Conservation (phyloP, 1,139 yeast genomes). For the Debaryomycetaceae sp. region DNA sequence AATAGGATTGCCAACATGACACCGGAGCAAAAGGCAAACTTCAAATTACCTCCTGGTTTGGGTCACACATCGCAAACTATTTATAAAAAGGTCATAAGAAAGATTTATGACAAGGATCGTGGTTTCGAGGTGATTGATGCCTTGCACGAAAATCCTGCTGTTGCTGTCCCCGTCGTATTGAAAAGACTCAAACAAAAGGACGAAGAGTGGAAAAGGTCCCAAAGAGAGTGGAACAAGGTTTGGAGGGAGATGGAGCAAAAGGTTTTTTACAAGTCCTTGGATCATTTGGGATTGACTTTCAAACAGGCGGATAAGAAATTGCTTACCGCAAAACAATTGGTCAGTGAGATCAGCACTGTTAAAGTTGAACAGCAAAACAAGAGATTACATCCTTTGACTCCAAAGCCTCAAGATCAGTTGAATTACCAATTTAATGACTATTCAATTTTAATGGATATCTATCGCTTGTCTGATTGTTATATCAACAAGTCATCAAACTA, state of each 20-base stretch:
- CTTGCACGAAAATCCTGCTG: slow-evolving; percentile 88
- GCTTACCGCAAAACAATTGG: slow-evolving; percentile 82
- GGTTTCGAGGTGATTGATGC: slow-evolving; percentile 97
- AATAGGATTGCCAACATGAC: slow-evolving; percentile 93
- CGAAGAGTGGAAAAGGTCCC: slow-evolving; percentile 98
- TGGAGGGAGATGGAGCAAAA: slow-evolving; percentile 99
- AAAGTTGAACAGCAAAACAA: slow-evolving; percentile 81
- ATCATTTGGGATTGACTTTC: slow-evolving; percentile 92
- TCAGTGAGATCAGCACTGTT: slow-evolving; percentile 88
- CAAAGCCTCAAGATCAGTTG: slow-evolving; percentile 80
- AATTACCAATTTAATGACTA: slow-evolving; percentile 63
- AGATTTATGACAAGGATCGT: slow-evolving; percentile 89
- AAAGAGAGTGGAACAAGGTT: slow-evolving; percentile 97
- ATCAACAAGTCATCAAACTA: slow-evolving; percentile 68
- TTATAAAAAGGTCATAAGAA: slow-evolving; percentile 88
- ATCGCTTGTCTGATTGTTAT: slow-evolving; percentile 66
- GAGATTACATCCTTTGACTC: slow-evolving; percentile 81
- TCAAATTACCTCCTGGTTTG: slow-evolving; percentile 87
- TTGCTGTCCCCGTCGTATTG: slow-evolving; percentile 90
- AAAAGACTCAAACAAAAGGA: slow-evolving; percentile 94
- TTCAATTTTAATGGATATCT: slow-evolving; percentile 69
- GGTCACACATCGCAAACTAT: slow-evolving; percentile 91
- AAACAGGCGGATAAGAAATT: slow-evolving; percentile 94
- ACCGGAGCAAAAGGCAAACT: slow-evolving; percentile 78
- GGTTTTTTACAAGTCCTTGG: slow-evolving; percentile 88